Conservation (phyloP, 768 basidiomycete genomes). For the Mycena polygramma region DNA sequence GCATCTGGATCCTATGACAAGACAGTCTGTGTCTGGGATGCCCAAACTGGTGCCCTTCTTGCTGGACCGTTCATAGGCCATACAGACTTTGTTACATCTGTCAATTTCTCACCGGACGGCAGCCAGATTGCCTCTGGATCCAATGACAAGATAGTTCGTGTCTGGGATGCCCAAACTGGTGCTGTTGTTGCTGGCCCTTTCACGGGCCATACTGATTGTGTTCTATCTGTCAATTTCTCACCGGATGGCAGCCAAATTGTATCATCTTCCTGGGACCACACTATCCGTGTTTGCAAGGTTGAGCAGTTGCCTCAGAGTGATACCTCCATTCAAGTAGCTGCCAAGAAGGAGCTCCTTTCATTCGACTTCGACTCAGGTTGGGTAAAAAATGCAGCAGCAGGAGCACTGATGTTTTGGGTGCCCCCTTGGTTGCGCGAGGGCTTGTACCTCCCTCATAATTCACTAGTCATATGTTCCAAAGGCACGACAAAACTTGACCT, state of each 20-base stretch:
- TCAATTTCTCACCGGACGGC: not conserved
- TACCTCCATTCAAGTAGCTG: too few species aligned
- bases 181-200: not conserved
- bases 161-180: not conserved
- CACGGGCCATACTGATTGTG: not conserved
- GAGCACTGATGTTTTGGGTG: too few species aligned
- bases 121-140: not conserved
- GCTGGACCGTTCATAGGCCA: too few species aligned
- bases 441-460: not conserved
- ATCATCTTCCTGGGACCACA: too few species aligned
- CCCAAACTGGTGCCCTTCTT: not conserved
- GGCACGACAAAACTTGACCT: not conserved
- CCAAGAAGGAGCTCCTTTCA: too few species aligned
- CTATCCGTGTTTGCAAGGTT: too few species aligned
- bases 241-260: not conserved
- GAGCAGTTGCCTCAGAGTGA: too few species aligned
- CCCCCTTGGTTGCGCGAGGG: not conserved
- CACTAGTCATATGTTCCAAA: not conserved
- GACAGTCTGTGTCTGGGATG: not conserved
- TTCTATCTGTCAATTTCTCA: not conserved
- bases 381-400: too few species aligned
- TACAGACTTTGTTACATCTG: too few species aligned
- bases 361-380: too few species aligned
- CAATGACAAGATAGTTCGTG: not conserved
- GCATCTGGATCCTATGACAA: not conserved